Evolutionary conservation across 805 yeast species (phyloP).

Genomic region (Candida verbasci): DNA sequence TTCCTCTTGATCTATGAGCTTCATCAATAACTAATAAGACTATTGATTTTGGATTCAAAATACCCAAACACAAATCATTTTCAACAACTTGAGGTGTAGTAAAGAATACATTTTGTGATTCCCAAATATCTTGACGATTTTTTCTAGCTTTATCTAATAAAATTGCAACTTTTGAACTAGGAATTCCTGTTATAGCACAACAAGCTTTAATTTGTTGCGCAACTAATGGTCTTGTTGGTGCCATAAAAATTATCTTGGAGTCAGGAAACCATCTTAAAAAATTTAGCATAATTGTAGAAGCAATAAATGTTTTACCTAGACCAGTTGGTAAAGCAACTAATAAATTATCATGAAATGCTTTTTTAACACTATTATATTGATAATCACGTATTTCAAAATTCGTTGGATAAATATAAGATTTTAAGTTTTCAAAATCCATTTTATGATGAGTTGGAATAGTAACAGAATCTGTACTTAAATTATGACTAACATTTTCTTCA

Average conservation of each 20-base stretch:
- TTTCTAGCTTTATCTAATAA: slow-evolving; percentile 54
- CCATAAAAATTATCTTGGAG: slow-evolving; percentile 86
- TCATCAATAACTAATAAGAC: slow-evolving; percentile 86
- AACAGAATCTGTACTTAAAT: not conserved
- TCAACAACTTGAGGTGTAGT: slow-evolving; percentile 96
- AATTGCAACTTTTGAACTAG: slow-evolving; percentile 73
- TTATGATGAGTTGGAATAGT: slow-evolving; percentile 21
- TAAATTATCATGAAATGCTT: slow-evolving; percentile 67
- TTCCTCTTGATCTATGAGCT: slow-evolving; percentile 91
- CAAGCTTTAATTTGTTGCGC: slow-evolving; percentile 96
- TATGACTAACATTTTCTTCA: not conserved
- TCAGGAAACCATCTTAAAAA: slow-evolving; percentile 78
- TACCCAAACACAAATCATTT: slow-evolving; percentile 75
- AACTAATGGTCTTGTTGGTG: slow-evolving; percentile 94
- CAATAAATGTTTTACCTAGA: slow-evolving; percentile 93
- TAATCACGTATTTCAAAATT: slow-evolving; percentile 83
- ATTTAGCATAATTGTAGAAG: slow-evolving; percentile 89
- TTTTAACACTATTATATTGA: slow-evolving; percentile 73
- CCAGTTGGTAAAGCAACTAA: slow-evolving; percentile 96
- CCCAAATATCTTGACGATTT: slow-evolving; percentile 78
- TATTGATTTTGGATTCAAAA: slow-evolving; percentile 69
- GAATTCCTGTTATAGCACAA: slow-evolving; percentile 79
- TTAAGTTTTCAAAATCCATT: slow-evolving; percentile 17
- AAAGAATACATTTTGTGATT: slow-evolving; percentile 71
- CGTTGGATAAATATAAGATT: slow-evolving; percentile 73